Percentiles rank a stretch among this genome's conserved stretches.
Conservation (phyloP, 495 filamentous ascomycete species). For the Cryomyces antarcticus region DNA sequence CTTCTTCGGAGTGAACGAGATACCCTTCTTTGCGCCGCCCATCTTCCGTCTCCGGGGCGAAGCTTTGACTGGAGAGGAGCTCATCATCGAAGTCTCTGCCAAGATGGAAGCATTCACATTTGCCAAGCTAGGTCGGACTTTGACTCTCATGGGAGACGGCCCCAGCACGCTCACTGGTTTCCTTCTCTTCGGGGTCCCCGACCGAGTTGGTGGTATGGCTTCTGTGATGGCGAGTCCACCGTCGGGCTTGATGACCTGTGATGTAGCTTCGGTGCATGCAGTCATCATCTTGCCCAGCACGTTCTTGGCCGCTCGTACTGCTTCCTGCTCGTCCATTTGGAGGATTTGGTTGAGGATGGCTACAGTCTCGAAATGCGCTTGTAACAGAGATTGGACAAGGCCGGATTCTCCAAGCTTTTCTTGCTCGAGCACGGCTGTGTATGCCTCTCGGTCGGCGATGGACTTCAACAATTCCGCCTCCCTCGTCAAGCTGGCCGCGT, state of each 20-base stretch:
- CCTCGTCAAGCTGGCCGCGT: slow-evolving; percentile 48
- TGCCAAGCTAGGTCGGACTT: slow-evolving; percentile 5
- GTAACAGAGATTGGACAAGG: slow-evolving; percentile 60
- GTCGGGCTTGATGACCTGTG: slow-evolving; percentile 79
- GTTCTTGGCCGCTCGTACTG: slow-evolving; percentile 56
- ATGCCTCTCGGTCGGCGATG: slow-evolving; percentile 63
- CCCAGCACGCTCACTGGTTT: slow-evolving; percentile 29
- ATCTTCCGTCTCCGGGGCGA: slow-evolving; percentile 67
- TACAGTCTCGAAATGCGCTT: slow-evolving; percentile 81
- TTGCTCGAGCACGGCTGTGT: slow-evolving; percentile 58
- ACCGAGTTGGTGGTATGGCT: slow-evolving; percentile 42
- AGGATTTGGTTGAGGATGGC: slow-evolving; percentile 61
- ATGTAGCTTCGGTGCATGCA: slow-evolving; percentile 46
- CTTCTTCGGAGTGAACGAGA: slow-evolving; percentile 75
- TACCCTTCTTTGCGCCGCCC: slow-evolving; percentile 47
- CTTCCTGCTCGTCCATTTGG: slow-evolving; percentile 61
- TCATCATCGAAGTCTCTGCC: slow-evolving; percentile 21
- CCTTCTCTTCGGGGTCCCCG: slow-evolving; percentile 56
- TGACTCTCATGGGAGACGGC: slow-evolving; percentile 14
- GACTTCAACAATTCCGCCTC: slow-evolving; percentile 74
- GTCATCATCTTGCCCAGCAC: slow-evolving; percentile 63
- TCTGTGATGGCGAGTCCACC: slow-evolving; percentile 45
- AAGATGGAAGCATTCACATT: slow-evolving; percentile 14
- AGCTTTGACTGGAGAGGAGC: slow-evolving; percentile 37
- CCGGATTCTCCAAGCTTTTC: slow-evolving; percentile 63